Conservation (phyloP, 768 basidiomycete genomes). For the Serendipita sp. region DNA sequence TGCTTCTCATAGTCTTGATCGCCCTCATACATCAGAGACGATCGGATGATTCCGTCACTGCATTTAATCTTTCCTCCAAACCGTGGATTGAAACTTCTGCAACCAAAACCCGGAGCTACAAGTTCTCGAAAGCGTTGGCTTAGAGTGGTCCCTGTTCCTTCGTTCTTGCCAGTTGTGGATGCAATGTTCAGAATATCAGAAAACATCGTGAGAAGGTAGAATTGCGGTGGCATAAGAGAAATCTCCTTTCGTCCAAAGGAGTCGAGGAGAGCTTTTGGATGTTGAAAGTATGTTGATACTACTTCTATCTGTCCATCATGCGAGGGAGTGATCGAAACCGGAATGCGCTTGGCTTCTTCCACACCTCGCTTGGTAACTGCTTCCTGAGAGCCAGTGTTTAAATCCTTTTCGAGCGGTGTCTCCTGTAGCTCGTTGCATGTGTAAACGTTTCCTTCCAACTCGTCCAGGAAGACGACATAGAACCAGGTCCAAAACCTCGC, state of each 20-base stretch:
- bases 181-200: slow-evolving; percentile 27
- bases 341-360: neutral
- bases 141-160: neutral
- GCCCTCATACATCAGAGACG: slow-evolving; percentile 46
- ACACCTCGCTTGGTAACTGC: neutral
- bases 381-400: neutral
- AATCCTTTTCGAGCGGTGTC: neutral
- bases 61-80: slow-evolving; percentile 16
- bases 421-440: neutral
- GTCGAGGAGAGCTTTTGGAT: neutral
- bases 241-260: slow-evolving; percentile 19
- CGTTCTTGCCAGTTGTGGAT: slow-evolving; percentile 17
- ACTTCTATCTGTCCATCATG: neutral
- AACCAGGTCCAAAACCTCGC: slow-evolving; percentile 59
- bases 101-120: slow-evolving; percentile 39
- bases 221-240: slow-evolving; percentile 57
- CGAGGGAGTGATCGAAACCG: neutral
- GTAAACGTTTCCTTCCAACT: slow-evolving; percentile 30
- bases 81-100: slow-evolving; percentile 41
- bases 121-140: slow-evolving; percentile 26
- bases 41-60: slow-evolving; percentile 28
- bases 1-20: slow-evolving; percentile 51
- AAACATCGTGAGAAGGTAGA: slow-evolving; percentile 49
- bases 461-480: slow-evolving; percentile 43
- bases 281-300: neutral